Percentiles rank a stretch among this genome's conserved stretches.
These are phyloP conservation scores for Pseudonectria foliicola DNA, from an alignment of 2,329 filamentous ascomycete species.

Conservation along the genomic window DNA sequence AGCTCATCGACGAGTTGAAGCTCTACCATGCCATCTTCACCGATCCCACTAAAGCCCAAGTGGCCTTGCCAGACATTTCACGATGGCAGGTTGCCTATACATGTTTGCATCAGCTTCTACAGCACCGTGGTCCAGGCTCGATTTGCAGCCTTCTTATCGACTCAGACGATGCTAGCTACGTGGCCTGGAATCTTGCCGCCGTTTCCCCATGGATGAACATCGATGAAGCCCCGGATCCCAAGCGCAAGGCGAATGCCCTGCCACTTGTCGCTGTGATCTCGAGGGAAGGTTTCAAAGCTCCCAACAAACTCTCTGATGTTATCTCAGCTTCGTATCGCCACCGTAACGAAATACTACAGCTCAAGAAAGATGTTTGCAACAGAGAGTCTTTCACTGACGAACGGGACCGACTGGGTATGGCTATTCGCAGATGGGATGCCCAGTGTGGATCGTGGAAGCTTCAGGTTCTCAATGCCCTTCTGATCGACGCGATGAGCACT, in stretches of 20 bases:
- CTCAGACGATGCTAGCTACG: conserved; percentile 58
- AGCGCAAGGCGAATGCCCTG: conserved; percentile 43
- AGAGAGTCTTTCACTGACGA: conserved; percentile 38
- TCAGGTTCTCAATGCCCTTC: conserved; percentile 60
- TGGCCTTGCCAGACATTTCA: conserved; percentile 47
- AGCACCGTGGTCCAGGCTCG: conserved; percentile 35
- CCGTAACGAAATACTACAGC: conserved; percentile 51
- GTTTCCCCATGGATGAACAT: conserved; percentile 64
- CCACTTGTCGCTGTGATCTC: conserved; percentile 48
- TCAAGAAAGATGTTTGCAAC: conserved; percentile 50
- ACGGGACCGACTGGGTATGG: conserved; percentile 65
- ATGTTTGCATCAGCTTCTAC: no score
- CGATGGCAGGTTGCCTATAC: conserved; percentile 31
- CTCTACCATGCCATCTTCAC: conserved; percentile 62
- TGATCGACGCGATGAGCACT: conserved; percentile 52
- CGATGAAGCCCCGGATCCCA: conserved; percentile 32
- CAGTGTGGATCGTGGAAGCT: conserved; percentile 58
- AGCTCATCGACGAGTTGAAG: conserved; percentile 61
- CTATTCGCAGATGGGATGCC: conserved; percentile 63
- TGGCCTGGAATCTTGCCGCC: conserved; percentile 70
- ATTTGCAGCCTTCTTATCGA: conserved; percentile 50
- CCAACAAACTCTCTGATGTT: conserved; percentile 67
- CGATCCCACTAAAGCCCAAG: conserved; percentile 50
- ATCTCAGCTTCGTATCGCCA: conserved; percentile 59
- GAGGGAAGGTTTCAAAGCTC: conserved; percentile 70